These are phyloP conservation scores for Fusarium torreyae DNA, from an alignment of 2,329 filamentous ascomycete species.

Conservation along the genomic window DNA sequence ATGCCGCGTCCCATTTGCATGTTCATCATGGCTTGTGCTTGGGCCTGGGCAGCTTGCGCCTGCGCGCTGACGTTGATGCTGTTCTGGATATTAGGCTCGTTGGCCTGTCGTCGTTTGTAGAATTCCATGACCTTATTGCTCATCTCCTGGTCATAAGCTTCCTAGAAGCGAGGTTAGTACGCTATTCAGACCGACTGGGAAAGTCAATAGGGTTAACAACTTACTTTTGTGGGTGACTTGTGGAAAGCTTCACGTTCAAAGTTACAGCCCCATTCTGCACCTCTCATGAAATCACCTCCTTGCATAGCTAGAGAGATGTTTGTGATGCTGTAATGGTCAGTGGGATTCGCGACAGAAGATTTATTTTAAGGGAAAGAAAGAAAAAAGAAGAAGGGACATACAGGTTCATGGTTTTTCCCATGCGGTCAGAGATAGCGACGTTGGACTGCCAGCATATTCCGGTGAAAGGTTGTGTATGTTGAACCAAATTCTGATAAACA, in stretches of 20 bases:
- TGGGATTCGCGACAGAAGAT: constrained; percentile 19
- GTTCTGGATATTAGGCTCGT: constrained; percentile 65
- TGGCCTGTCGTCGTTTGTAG: constrained; percentile 65
- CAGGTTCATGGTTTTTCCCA: constrained; percentile 62
- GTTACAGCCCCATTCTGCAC: constrained; percentile 59
- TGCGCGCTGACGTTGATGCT: constrained; percentile 64
- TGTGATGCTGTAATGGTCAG: constrained; percentile 60
- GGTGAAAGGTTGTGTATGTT: constrained; percentile 53
- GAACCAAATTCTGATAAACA: constrained; percentile 59
- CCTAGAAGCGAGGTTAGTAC: constrained; percentile 55
- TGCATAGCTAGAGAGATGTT: constrained; percentile 65
- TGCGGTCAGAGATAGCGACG: constrained; percentile 57
- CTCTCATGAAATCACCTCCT: constrained; percentile 58
- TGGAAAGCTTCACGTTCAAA: constrained; percentile 66
- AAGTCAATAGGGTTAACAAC: not conserved
- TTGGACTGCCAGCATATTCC: constrained; percentile 59
- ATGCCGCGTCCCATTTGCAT: constrained; percentile 69
- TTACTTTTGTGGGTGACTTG: constrained; percentile 65
- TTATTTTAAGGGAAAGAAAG: constrained; percentile 23
- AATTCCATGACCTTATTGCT: constrained; percentile 63
- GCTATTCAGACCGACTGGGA: not conserved
- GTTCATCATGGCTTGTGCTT: constrained; percentile 65
- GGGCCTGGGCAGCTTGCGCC: constrained; percentile 54
- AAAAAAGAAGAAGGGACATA: constrained; percentile 46
- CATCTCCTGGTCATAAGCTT: constrained; percentile 66